Evolutionary conservation across 768 basidiomycete genomes (phyloP).

Genomic region (Clavulina sp.): DNA sequence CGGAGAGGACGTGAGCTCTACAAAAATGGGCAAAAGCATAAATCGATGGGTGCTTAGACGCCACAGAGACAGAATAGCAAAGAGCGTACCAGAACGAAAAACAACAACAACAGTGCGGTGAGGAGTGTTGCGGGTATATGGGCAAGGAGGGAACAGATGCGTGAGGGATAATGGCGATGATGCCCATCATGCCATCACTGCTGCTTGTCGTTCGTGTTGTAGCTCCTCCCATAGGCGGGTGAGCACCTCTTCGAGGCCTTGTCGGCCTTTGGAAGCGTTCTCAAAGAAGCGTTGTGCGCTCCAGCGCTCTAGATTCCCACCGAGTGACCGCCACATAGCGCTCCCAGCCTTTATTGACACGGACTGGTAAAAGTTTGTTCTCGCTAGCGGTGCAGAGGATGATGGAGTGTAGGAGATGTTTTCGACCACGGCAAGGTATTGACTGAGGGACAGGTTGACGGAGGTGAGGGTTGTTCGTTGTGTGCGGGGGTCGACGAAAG

Average conservation of each 20-base stretch:
- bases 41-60: too few species aligned
- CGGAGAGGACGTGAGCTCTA: too few species aligned
- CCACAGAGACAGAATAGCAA: too few species aligned
- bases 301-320: constrained; percentile 72
- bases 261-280: constrained; percentile 78
- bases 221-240: constrained; percentile 61
- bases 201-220: too few species aligned
- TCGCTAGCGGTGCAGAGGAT: constrained; percentile 23
- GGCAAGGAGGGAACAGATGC: too few species aligned
- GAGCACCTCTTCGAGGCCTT: constrained; percentile 80
- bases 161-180: too few species aligned
- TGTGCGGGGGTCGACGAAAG: constrained; percentile 72
- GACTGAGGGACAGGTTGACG: constrained; percentile 86
- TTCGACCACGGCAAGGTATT: constrained; percentile 85
- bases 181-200: too few species aligned
- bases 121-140: too few species aligned
- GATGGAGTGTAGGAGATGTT: constrained; percentile 70
- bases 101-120: too few species aligned
- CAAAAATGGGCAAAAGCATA: too few species aligned
- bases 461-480: constrained; percentile 74
- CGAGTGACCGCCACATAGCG: constrained; percentile 62
- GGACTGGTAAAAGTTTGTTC: constrained; percentile 72
- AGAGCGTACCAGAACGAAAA: too few species aligned
- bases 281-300: constrained; percentile 78
- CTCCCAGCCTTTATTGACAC: constrained; percentile 78